Conservation (phyloP, 73 alveolate species). For the Tetrahymena malaccensis region DNA sequence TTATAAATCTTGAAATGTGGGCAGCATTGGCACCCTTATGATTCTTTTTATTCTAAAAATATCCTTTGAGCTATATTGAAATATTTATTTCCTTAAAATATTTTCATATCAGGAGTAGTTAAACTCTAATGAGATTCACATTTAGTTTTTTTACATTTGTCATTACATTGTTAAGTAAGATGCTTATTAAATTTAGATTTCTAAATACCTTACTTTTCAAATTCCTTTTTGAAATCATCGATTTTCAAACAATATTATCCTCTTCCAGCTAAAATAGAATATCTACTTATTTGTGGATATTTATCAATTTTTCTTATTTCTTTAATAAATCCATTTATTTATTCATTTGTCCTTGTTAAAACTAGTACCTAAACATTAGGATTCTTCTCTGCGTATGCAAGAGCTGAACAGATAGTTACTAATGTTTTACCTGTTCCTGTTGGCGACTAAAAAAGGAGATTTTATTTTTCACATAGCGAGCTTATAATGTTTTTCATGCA, state of each 20-base stretch:
- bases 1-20: neutral
- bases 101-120: neutral
- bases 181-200: neutral
- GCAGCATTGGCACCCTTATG: neutral
- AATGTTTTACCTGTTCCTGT: conserved; percentile 89
- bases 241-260: neutral
- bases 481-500: neutral
- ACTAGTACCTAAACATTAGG: neutral
- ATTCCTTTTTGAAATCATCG: neutral
- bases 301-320: neutral
- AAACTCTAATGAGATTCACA: neutral
- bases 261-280: neutral
- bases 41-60: neutral
- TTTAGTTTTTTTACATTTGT: neutral
- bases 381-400: conserved; percentile 26
- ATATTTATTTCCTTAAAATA: neutral
- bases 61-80: neutral
- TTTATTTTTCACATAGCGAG: neutral
- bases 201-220: neutral
- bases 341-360: neutral
- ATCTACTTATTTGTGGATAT: neutral
- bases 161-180: neutral
- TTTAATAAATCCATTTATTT: neutral
- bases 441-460: conserved; percentile 46
- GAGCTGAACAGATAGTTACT: conserved; percentile 49